Evolutionary conservation across 2,329 filamentous ascomycete species (phyloP).

Genomic region (Exophiala spinifera): DNA sequence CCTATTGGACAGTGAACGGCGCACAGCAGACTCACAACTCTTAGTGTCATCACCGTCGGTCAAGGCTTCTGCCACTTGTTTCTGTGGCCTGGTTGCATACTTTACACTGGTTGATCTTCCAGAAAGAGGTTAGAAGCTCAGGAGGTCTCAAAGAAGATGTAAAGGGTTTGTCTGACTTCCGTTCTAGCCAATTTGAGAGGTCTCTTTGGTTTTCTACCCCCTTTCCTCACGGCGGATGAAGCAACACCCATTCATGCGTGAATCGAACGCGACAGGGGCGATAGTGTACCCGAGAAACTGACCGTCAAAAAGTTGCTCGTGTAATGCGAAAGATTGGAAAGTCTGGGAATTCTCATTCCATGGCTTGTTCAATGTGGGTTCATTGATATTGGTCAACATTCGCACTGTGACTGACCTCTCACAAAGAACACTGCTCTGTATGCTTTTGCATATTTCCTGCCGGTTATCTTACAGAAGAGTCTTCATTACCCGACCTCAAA

Average conservation of each 20-base stretch:
- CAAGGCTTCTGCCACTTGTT: slow-evolving; percentile 39
- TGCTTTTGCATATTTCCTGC: slow-evolving; percentile 54
- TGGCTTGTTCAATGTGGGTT: slow-evolving; percentile 5
- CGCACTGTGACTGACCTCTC: not conserved
- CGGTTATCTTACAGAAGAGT: slow-evolving; percentile 63
- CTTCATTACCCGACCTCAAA: slow-evolving; percentile 63
- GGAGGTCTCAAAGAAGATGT: slow-evolving; percentile 37
- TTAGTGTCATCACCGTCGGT: slow-evolving; percentile 34
- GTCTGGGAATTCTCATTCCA: slow-evolving; percentile 50
- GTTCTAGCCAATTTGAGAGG: not conserved
- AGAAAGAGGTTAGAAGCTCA: slow-evolving; percentile 69
- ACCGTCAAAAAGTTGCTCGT: slow-evolving; percentile 46
- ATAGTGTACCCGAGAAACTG: slow-evolving; percentile 50
- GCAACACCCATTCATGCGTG: slow-evolving; percentile 36
- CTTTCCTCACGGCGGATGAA: slow-evolving; percentile 15
- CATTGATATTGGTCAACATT: not conserved
- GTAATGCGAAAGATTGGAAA: slow-evolving; percentile 48
- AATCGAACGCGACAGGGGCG: slow-evolving; percentile 53
- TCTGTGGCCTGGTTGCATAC: slow-evolving; percentile 51
- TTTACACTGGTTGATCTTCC: slow-evolving; percentile 69
- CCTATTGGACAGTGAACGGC: no score
- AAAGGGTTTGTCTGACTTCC: not conserved
- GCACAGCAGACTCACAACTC: slow-evolving; percentile 10
- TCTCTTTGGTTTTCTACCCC: slow-evolving; percentile 3
- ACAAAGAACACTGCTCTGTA: slow-evolving; percentile 1